Evolutionary conservation across 139 green algal species (phyloP).

Genomic region (Closterium sp.): DNA sequence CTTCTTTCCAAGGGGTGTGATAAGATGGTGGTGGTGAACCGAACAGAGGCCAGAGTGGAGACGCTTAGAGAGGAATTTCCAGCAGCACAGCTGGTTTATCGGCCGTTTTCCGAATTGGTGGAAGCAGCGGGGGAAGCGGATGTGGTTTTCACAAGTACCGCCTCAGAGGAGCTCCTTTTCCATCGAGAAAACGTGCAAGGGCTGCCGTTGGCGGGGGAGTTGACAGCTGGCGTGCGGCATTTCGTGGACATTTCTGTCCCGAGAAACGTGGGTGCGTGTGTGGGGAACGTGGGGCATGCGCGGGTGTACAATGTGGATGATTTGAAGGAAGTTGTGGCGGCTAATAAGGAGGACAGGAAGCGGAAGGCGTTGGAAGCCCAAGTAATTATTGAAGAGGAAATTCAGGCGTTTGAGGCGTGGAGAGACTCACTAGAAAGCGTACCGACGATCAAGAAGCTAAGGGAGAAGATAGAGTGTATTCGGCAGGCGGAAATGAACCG

Average conservation of each 20-base stretch:
- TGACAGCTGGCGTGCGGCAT: conserved; percentile 79
- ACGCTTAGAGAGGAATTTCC: conserved; percentile 90
- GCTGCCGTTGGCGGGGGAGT: conserved; percentile 58
- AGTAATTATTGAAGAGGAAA: conserved; percentile 65
- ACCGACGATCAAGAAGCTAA: conserved; percentile 94
- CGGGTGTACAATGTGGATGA: conserved; percentile 99
- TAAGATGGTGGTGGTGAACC: conserved; percentile 87
- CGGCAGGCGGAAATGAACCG: conserved; percentile 87
- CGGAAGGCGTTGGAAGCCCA: conserved; percentile 71
- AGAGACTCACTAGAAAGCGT: conserved; percentile 95
- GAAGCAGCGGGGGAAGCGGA: conserved; percentile 72
- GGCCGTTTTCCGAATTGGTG: conserved; percentile 90
- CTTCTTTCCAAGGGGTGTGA: conserved; percentile 92
- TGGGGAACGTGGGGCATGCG: conserved; percentile 65
- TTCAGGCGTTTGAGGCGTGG: conserved; percentile 90
- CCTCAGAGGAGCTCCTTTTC: conserved; percentile 46
- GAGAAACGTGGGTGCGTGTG: conserved; percentile 83
- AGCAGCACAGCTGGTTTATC: conserved; percentile 87
- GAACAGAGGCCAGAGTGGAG: conserved; percentile 79
- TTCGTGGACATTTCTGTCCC: conserved; percentile 98
- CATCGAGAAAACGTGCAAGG: conserved; percentile 37
- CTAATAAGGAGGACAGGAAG: conserved; percentile 87
- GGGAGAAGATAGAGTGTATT: conserved; percentile 88
- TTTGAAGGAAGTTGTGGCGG: conserved; percentile 93
- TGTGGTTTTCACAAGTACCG: conserved; percentile 88